A percentile compares a stretch with the other conserved stretches of the same genome.
These are phyloP conservation scores for Hypoxylon perforatum DNA, from an alignment of 495 filamentous ascomycete species.

Conservation along the genomic window DNA sequence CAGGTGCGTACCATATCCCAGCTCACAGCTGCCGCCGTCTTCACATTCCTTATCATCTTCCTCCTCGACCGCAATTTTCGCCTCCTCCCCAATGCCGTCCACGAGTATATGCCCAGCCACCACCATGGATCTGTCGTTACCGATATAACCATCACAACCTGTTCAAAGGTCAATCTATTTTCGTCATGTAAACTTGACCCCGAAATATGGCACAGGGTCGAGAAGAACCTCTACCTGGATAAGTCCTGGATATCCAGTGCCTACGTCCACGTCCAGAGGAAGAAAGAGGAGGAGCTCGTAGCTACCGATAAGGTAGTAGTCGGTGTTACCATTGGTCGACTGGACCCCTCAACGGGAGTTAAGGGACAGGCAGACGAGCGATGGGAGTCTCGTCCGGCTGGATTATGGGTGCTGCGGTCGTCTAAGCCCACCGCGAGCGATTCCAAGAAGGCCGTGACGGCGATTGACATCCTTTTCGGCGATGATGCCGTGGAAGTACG, in stretches of 20 bases:
- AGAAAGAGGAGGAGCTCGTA: conserved; percentile 87
- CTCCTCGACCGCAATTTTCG: conserved; percentile 84
- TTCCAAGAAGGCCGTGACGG: conserved; percentile 79
- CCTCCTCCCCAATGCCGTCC: conserved; percentile 82
- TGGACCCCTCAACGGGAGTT: conserved; percentile 71
- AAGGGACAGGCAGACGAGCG: conserved; percentile 68
- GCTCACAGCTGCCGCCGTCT: conserved; percentile 71
- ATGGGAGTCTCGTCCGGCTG: conserved; percentile 85
- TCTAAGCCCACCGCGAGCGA: conserved; percentile 81
- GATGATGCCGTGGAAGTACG: conserved; percentile 92
- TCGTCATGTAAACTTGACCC: conserved; percentile 81
- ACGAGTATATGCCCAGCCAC: conserved; percentile 84
- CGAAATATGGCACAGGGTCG: conserved; percentile 82
- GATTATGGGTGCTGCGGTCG: conserved; percentile 88
- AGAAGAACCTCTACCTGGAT: conserved; percentile 91
- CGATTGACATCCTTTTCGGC: conserved; percentile 90
- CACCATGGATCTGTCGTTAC: conserved; percentile 85
- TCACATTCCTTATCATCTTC: conserved; percentile 76
- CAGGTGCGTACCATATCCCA: conserved; percentile 88
- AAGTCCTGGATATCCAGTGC: conserved; percentile 78
- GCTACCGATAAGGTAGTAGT: conserved; percentile 80
- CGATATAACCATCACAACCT: conserved; percentile 85
- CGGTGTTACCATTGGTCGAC: conserved; percentile 81
- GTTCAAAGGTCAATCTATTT: conserved; percentile 78
- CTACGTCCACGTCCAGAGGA: conserved; percentile 85